Conservation (phyloP, 1,284 basidiomycete species). For the Cryptococcus sp. region DNA sequence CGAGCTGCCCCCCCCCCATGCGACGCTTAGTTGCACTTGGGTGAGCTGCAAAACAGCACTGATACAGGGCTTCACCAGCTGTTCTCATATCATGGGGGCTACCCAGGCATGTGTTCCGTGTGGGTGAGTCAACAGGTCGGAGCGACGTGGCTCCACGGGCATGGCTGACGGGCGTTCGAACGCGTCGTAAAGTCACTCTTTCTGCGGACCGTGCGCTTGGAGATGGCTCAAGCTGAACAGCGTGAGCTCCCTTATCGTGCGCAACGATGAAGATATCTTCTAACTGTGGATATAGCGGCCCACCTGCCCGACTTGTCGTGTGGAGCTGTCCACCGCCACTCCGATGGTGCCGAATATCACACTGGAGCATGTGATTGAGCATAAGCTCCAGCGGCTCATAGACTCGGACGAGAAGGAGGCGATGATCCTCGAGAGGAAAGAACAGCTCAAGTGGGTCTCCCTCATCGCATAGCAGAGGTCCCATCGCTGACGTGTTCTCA, state of each 20-base stretch:
- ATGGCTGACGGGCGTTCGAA: not conserved
- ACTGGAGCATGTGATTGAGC: slow-evolving; percentile 38
- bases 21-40: not conserved
- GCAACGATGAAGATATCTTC: not conserved
- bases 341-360: slow-evolving; percentile 36
- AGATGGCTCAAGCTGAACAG: slow-evolving; percentile 35
- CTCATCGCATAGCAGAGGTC: not conserved
- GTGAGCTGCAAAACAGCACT: slow-evolving; percentile 9
- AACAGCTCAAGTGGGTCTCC: slow-evolving; percentile 29
- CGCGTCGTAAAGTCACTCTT: slow-evolving; percentile 25
- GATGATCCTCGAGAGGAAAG: slow-evolving; percentile 30
- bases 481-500: not conserved
- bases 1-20: too few relatives aligned
- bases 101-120: slow-evolving; percentile 36
- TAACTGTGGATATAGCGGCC: slow-evolving; percentile 17
- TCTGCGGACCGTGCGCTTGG: slow-evolving; percentile 40
- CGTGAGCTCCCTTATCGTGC: slow-evolving; percentile 7
- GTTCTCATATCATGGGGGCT: slow-evolving; percentile 34
- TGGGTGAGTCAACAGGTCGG: slow-evolving; percentile 21
- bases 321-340: slow-evolving; percentile 14
- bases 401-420: slow-evolving; percentile 27
- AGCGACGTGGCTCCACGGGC: not conserved
- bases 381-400: slow-evolving; percentile 24
- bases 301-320: slow-evolving; percentile 36
- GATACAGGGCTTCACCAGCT: slow-evolving; percentile 15